These are phyloP conservation scores for Lumnitzera littorea DNA, from an alignment of 345 rosid species.

Conservation along the genomic window DNA sequence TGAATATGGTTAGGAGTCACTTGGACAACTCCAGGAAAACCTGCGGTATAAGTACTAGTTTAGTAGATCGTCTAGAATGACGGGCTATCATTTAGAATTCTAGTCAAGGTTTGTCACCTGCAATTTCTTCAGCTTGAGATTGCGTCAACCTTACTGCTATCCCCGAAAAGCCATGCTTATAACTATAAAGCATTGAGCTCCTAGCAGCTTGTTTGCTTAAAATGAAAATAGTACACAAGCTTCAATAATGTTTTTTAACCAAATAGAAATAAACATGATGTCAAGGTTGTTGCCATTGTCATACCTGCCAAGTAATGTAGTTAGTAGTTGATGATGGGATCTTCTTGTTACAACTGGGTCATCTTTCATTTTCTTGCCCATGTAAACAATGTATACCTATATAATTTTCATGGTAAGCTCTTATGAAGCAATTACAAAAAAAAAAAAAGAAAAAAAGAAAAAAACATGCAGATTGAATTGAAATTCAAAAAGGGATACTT, in stretches of 20 bases:
- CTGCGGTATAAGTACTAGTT: conserved; percentile 14
- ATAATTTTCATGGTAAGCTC: conserved; percentile 2
- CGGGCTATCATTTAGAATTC: too few species aligned
- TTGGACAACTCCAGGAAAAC: conserved; percentile 42
- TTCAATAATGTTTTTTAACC: neutral
- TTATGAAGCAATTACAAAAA: neutral
- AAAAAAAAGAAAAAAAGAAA: too few species aligned
- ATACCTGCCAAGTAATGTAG: conserved; percentile 34
- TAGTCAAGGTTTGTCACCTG: too few species aligned
- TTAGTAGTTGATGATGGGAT: conserved; percentile 29
- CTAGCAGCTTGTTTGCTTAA: conserved; percentile 37
- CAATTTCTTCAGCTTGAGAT: conserved; percentile 36
- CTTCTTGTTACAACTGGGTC: conserved; percentile 27
- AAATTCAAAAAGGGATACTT: neutral
- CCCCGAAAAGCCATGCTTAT: conserved; percentile 52
- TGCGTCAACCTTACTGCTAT: conserved; percentile 48
- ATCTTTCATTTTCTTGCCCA: conserved; percentile 37
- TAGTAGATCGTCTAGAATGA: too few species aligned
- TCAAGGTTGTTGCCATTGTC: neutral
- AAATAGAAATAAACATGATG: too few species aligned
- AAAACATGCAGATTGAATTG: neutral
- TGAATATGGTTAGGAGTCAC: conserved; percentile 38
- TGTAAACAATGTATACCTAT: conserved; percentile 32
- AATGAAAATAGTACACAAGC: neutral
- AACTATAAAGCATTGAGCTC: conserved; percentile 37